phyloP scores from a whole-genome alignment of 2,329 filamentous ascomycete genomes.

The Xylaria sp. region DNA sequence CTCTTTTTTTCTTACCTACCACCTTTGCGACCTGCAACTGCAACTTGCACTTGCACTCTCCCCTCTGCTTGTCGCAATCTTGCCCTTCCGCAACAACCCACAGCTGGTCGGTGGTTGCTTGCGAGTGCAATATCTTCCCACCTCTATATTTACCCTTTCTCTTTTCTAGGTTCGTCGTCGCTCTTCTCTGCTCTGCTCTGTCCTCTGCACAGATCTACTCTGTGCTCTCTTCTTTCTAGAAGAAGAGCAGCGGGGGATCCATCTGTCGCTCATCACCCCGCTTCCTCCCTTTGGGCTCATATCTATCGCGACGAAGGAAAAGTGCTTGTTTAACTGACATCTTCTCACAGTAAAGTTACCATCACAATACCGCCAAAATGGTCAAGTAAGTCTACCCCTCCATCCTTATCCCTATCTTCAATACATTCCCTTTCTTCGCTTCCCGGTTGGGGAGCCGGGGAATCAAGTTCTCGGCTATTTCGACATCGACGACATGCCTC shows the following conservation, averaged over 20 bases:
- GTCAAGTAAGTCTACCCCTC: constrained; percentile 81
- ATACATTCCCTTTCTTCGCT: background rate
- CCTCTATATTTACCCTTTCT: constrained; percentile 36
- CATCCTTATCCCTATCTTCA: background rate
- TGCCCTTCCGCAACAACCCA: constrained; percentile 45
- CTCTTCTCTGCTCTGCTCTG: background rate
- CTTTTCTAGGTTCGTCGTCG: constrained; percentile 40
- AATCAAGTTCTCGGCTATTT: background rate
- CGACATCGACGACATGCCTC: background rate
- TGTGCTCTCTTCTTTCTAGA: background rate
- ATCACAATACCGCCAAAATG: constrained; percentile 90
- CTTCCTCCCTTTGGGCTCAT: constrained; percentile 11
- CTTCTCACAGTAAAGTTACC: constrained; percentile 53
- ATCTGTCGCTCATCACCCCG: constrained; percentile 31
- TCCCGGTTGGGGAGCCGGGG: background rate
- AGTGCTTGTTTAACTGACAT: constrained; percentile 30
- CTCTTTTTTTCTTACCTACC: constrained; percentile 20
- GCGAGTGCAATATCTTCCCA: constrained; percentile 43
- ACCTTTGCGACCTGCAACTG: constrained; percentile 14
- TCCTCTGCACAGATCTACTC: background rate
- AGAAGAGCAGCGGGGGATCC: constrained; percentile 4
- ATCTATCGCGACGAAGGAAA: background rate
- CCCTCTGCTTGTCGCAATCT: constrained; percentile 33
- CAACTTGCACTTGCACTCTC: constrained; percentile 31
- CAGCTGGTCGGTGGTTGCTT: constrained; percentile 49